Evolutionary conservation across 768 basidiomycete species (phyloP).

Genomic region (Phlegmacium glaucopus): DNA sequence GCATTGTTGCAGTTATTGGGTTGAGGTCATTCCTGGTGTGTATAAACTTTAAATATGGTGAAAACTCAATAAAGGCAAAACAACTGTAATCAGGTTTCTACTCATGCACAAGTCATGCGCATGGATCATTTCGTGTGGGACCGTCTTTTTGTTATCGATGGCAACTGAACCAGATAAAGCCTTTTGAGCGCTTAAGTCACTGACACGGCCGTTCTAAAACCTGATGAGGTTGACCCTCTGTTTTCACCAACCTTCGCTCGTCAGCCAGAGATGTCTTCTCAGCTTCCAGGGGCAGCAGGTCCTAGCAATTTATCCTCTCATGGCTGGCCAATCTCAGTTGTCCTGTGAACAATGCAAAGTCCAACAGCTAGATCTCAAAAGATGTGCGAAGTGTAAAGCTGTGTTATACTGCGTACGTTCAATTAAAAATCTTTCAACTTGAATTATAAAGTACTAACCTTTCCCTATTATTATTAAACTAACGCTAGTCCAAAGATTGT

Average conservation of each 20-base stretch:
- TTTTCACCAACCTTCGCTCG: no score
- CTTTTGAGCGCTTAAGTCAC: not conserved
- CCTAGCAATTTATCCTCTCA: not conserved
- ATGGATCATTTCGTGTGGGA: not conserved
- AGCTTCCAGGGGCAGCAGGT: not conserved
- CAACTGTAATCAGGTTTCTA: not conserved
- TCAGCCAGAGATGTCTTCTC: not conserved
- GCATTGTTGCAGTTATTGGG: slow-evolving; percentile 47
- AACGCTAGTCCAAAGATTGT: slow-evolving; percentile 10
- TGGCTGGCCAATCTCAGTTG: not conserved
- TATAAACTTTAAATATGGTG: slow-evolving; percentile 20
- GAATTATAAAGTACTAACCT: not conserved
- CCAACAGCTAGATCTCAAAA: not conserved
- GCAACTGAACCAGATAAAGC: not conserved
- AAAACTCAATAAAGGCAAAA: not conserved
- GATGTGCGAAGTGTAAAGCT: slow-evolving; percentile 8
- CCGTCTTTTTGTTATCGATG: not conserved
- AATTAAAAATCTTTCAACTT: not conserved
- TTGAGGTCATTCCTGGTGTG: slow-evolving; percentile 47
- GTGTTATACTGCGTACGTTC: slow-evolving; percentile 11
- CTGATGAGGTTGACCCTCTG: no score
- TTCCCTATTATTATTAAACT: not conserved
- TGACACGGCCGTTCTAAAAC: not conserved
- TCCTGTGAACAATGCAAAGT: slow-evolving; percentile 5
- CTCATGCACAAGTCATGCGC: not conserved